These are phyloP conservation scores for Ajuga chamaepitys DNA, from an alignment of 257 asterid species.

Conservation along the genomic window DNA sequence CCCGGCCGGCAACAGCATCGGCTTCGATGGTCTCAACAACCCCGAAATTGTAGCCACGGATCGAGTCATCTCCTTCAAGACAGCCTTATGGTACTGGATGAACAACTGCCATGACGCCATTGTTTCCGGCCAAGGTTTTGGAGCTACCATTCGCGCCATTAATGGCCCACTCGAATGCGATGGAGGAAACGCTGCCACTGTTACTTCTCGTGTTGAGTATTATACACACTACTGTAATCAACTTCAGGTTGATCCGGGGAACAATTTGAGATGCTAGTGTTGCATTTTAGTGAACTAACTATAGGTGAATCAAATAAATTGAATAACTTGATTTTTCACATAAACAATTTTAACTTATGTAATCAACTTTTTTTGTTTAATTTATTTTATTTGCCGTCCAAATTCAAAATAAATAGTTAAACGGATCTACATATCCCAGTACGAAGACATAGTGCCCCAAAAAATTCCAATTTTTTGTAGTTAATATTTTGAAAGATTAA, in stretches of 20 bases:
- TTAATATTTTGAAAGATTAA: too few species aligned
- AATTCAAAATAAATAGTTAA: too few species aligned
- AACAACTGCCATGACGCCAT: constrained; percentile 32
- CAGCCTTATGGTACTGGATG: constrained; percentile 57
- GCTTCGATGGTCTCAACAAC: constrained; percentile 36
- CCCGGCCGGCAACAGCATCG: constrained; percentile 38
- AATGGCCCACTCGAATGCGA: constrained; percentile 37
- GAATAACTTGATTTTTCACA: too few species aligned
- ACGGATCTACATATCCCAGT: too few species aligned
- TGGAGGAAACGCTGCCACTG: constrained; percentile 29
- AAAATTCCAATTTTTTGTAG: too few species aligned
- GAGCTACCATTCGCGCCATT: constrained; percentile 41
- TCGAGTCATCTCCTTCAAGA: constrained; percentile 29
- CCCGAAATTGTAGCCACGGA: constrained; percentile 40
- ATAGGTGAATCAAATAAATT: too few species aligned
- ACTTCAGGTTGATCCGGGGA: constrained; percentile 37
- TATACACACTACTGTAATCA: constrained; percentile 30
- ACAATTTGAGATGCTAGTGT: constrained; percentile 30
- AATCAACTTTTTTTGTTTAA: too few species aligned
- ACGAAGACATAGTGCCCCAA: too few species aligned
- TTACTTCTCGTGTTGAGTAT: constrained; percentile 32
- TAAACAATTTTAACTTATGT: too few species aligned
- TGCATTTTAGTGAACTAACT: too few species aligned
- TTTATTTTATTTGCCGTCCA: too few species aligned
- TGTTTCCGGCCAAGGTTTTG: constrained; percentile 39